Percentiles rank a stretch among this genome's conserved stretches.
Conservation (phyloP, 2,329 filamentous ascomycete species). For the Colletotrichum euphorbiae region DNA sequence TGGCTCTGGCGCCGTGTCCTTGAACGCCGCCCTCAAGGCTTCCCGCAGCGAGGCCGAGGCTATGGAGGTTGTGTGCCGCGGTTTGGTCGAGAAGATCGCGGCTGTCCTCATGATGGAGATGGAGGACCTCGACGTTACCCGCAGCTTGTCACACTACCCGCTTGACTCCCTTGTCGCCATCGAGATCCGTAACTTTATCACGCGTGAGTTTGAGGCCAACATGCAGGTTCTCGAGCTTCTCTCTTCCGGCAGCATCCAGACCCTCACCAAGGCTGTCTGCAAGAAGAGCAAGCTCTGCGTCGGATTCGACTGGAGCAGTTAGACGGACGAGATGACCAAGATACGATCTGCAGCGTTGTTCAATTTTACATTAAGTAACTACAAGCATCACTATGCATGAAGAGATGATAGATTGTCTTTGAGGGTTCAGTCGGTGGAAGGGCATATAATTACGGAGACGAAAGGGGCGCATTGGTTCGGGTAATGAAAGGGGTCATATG, state of each 20-base stretch:
- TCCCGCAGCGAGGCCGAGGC: slow-evolving; percentile 58
- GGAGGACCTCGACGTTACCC: slow-evolving; percentile 61
- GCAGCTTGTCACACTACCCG: slow-evolving; percentile 53
- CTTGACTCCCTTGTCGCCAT: slow-evolving; percentile 63
- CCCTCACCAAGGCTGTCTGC: slow-evolving; percentile 59
- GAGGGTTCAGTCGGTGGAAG: neutral
- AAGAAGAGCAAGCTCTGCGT: slow-evolving; percentile 56
- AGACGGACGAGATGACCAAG: slow-evolving; percentile 7
- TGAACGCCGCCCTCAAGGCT: slow-evolving; percentile 57
- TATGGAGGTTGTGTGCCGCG: slow-evolving; percentile 56
- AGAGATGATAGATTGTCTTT: slow-evolving; percentile 24
- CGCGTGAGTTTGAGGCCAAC: slow-evolving; percentile 61
- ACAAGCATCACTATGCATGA: neutral
- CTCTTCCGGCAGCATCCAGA: slow-evolving; percentile 63
- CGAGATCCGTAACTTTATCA: slow-evolving; percentile 63
- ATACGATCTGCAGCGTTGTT: slow-evolving; percentile 4
- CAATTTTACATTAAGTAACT: neutral
- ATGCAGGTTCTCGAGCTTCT: slow-evolving; percentile 67
- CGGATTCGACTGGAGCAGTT: slow-evolving; percentile 38
- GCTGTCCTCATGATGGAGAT: slow-evolving; percentile 61
- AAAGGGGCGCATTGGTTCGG: neutral
- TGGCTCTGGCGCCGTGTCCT: slow-evolving; percentile 49
- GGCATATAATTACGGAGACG: neutral
- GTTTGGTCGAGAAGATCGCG: slow-evolving; percentile 60
- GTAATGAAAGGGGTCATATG: slow-evolving; percentile 14